Evolutionary conservation across 2,329 filamentous ascomycete species (phyloP).

Genomic region (Epichloe amarillans): DNA sequence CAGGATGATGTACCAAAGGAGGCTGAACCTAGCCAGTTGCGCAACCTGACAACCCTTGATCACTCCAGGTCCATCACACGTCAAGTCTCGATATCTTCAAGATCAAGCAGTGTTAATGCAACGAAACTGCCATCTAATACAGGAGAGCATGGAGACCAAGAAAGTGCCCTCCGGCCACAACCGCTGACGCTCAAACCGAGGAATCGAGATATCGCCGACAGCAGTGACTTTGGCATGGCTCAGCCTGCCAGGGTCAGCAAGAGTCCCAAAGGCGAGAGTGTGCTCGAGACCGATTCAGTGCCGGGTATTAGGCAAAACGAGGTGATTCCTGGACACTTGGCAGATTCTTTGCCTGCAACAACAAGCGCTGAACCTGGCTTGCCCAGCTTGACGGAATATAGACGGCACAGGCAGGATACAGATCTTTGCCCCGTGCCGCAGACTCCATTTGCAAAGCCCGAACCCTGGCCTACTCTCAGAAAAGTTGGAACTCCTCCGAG

Average conservation of each 20-base stretch:
- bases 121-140: neutral
- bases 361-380: conserved; percentile 1
- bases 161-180: neutral
- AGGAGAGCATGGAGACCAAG: neutral
- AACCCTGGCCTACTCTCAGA: conserved; percentile 8
- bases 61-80: neutral
- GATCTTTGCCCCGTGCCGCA: conserved; percentile 4
- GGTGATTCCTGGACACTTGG: neutral
- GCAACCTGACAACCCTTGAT: neutral
- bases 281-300: neutral
- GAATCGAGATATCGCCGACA: neutral
- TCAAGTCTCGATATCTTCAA: neutral
- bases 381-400: conserved; percentile 7
- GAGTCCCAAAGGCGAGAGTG: neutral
- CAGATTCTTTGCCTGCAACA: neutral
- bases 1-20: neutral
- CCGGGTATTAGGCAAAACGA: neutral
- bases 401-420: conserved; percentile 7
- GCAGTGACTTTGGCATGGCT: neutral
- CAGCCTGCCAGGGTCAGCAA: neutral
- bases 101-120: neutral
- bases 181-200: conserved; percentile 1
- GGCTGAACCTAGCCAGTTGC: neutral
- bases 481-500: neutral
- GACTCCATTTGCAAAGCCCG: neutral